phyloP scores from a whole-genome alignment of 75 land plant genomes.

The Selaginella tamariscina region DNA sequence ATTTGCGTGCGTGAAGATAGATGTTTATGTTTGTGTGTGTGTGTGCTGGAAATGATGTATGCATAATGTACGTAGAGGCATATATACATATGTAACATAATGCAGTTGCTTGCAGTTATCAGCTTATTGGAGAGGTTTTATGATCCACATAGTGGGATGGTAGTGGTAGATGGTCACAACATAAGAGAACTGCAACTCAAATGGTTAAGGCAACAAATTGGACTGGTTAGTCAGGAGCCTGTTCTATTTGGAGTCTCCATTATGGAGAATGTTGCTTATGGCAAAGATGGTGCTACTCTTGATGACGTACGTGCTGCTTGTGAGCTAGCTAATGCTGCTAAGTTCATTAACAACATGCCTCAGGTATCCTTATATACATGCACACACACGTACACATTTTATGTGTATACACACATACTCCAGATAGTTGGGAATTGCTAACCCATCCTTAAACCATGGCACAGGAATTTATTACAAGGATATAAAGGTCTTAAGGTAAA shows the following conservation, averaged over 20 bases:
- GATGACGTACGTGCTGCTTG: constrained; percentile 21
- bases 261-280: constrained; percentile 19
- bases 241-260: constrained; percentile 20
- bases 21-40: too few species aligned
- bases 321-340: constrained; percentile 24
- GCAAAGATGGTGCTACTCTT: constrained; percentile 21
- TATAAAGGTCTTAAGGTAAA: not conserved
- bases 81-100: too few species aligned
- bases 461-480: not conserved
- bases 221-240: constrained; percentile 29
- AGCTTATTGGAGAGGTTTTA: constrained; percentile 9
- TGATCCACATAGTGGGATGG: constrained; percentile 6
- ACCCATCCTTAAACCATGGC: too few species aligned
- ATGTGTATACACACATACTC: too few species aligned
- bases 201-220: constrained; percentile 13
- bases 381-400: too few species aligned
- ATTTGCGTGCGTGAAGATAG: too few species aligned
- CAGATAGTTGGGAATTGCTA: too few species aligned
- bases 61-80: too few species aligned
- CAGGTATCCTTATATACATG: constrained; percentile 14
- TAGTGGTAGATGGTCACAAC: not conserved
- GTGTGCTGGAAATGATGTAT: too few species aligned
- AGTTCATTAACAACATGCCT: constrained; percentile 22
- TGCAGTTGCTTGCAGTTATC: too few species aligned
- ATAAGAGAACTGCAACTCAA: constrained; percentile 1